Evolutionary conservation across 2,329 filamentous ascomycete genomes (phyloP).

Genomic region (Arthrobotrys pseudoclavata): DNA sequence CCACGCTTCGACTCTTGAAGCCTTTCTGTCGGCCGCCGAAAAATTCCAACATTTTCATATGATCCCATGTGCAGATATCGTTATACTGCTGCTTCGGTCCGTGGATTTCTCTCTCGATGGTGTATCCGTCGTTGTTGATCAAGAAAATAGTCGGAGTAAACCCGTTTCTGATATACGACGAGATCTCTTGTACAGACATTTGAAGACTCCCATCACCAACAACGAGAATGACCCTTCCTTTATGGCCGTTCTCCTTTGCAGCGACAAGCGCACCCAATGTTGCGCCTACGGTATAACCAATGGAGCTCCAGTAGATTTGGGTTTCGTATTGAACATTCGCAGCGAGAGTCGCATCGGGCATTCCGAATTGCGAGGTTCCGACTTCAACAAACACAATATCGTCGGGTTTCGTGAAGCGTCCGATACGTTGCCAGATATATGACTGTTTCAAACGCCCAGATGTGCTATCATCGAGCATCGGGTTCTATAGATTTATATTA

Average conservation of each 20-base stretch:
- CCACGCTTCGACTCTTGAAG: conserved; percentile 63
- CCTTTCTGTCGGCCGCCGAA: conserved; percentile 69
- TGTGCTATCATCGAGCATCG: conserved; percentile 63
- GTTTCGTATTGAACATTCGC: conserved; percentile 69
- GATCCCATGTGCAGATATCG: conserved; percentile 71
- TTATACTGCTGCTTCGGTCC: conserved; percentile 72
- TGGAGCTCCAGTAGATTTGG: conserved; percentile 73
- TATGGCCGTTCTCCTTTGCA: conserved; percentile 67
- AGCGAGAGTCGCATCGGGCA: conserved; percentile 70
- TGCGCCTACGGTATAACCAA: conserved; percentile 74
- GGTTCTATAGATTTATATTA: conserved; percentile 30
- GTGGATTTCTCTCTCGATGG: conserved; percentile 73
- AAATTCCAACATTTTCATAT: conserved; percentile 69
- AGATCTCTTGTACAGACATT: conserved; percentile 76
- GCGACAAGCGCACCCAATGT: conserved; percentile 73
- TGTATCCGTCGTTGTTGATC: conserved; percentile 74
- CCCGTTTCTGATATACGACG: conserved; percentile 73
- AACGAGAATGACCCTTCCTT: conserved; percentile 71
- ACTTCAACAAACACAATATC: conserved; percentile 69
- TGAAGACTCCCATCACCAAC: conserved; percentile 77
- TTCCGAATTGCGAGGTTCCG: conserved; percentile 72
- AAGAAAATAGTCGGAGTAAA: conserved; percentile 71
- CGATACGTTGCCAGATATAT: conserved; percentile 63
- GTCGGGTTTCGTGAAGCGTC: conserved; percentile 63
- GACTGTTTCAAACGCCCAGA: conserved; percentile 67